These are phyloP conservation scores for Neodidymelliopsis sp. DNA, from an alignment of 2,329 filamentous ascomycete genomes.

Conservation along the genomic window DNA sequence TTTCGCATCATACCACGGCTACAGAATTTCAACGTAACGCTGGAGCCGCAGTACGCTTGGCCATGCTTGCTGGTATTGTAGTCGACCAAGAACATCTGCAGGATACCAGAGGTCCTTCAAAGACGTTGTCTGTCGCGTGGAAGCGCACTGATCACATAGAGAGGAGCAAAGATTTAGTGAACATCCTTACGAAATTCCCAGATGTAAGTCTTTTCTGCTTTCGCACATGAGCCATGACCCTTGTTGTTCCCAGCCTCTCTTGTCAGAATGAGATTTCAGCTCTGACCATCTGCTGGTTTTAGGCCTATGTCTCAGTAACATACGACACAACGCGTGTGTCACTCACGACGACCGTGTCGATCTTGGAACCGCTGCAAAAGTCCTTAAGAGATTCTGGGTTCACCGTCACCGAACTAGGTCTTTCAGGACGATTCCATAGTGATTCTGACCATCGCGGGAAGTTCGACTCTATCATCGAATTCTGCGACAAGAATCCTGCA, in stretches of 20 bases:
- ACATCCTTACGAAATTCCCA: not conserved
- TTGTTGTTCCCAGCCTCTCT: too few relatives aligned
- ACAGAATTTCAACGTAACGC: not conserved
- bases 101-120: not conserved
- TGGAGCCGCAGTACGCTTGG: not conserved
- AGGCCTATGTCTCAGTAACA: slow-evolving; percentile 5
- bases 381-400: not conserved
- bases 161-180: not conserved
- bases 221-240: too few relatives aligned
- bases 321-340: slow-evolving; percentile 2
- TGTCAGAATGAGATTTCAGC: not conserved
- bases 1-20: not conserved
- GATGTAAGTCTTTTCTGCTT: too few relatives aligned
- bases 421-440: slow-evolving; percentile 5
- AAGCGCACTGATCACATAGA: not conserved
- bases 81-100: not conserved
- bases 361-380: not conserved
- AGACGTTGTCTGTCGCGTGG: slow-evolving; percentile 1
- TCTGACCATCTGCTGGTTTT: not conserved
- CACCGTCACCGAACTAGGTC: not conserved
- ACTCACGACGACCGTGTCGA: not conserved
- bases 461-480: not conserved
- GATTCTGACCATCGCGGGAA: not conserved
- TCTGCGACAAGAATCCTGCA: not conserved
- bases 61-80: slow-evolving; percentile 1